phyloP scores from a whole-genome alignment of 768 basidiomycete genomes.

The Rickenella mellea region DNA sequence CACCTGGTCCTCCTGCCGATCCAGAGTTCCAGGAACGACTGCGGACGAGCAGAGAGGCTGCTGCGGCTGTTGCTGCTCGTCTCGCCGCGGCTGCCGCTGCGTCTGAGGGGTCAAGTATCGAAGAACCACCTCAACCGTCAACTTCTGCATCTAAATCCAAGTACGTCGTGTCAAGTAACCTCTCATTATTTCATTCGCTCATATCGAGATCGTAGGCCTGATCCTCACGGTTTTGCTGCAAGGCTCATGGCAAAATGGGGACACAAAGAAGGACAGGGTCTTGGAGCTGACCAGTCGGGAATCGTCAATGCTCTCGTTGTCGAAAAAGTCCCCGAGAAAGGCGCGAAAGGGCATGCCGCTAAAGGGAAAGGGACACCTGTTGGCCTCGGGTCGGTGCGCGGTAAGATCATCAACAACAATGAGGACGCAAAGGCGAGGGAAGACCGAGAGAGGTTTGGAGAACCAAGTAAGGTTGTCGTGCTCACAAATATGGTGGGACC shows the following conservation, averaged over 20 bases:
- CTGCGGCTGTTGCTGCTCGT: constrained; percentile 75
- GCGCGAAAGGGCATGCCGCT: constrained; percentile 23
- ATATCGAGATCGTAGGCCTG: constrained; percentile 26
- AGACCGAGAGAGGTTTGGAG: constrained; percentile 76
- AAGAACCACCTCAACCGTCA: constrained; percentile 18
- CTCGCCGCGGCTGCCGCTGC: constrained; percentile 46
- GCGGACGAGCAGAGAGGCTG: constrained; percentile 43
- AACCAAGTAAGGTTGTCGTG: constrained; percentile 82
- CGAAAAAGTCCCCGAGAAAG: constrained; percentile 46
- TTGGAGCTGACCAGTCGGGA: constrained; percentile 76
- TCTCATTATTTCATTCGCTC: constrained; percentile 1
- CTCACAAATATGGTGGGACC: constrained; percentile 83
- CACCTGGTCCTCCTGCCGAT: constrained; percentile 31
- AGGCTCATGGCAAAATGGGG: constrained; percentile 96
- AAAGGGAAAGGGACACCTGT: constrained; percentile 27
- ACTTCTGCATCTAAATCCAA: constrained; percentile 23
- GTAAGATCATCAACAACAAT: constrained; percentile 84
- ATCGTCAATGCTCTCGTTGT: constrained; percentile 86
- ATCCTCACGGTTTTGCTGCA: constrained; percentile 70
- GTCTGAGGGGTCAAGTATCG: constrained; percentile 13
- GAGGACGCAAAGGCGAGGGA: constrained; percentile 72
- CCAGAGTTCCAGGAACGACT: constrained; percentile 53
- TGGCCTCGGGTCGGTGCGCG: constrained; percentile 58
- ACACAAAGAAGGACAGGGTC: constrained; percentile 87
- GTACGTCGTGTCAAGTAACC: constrained; percentile 1